Evolutionary conservation across 495 filamentous ascomycete genomes (phyloP).

Genomic region (Aspergillus haitiensis): DNA sequence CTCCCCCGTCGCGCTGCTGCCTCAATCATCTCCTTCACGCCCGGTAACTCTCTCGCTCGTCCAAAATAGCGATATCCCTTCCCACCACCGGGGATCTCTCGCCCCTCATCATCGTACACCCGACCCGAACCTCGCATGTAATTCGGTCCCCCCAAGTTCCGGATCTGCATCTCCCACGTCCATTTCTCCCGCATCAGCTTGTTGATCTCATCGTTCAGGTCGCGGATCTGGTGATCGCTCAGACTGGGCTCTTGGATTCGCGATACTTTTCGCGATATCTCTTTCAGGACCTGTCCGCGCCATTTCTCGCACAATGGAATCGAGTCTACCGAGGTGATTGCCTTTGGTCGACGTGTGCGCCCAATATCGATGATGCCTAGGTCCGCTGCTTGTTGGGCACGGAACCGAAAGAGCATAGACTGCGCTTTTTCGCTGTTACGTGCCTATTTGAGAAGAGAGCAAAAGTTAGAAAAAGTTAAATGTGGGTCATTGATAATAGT

Average conservation of each 20-base stretch:
- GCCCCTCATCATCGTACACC: constrained; percentile 87
- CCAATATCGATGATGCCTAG: constrained; percentile 92
- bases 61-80: constrained; percentile 95
- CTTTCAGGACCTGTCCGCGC: constrained; percentile 96
- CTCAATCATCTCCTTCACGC: constrained; percentile 97
- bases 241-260: constrained; percentile 89
- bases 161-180: constrained; percentile 97
- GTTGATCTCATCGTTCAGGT: constrained; percentile 99
- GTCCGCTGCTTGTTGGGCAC: constrained; percentile 94
- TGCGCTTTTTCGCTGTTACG: constrained; percentile 97
- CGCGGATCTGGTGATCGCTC: constrained; percentile 93
- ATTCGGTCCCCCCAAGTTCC: constrained; percentile 91
- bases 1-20: constrained; percentile 55
- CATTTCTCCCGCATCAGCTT: constrained; percentile 98
- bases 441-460: constrained; percentile 42
- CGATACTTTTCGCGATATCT: constrained; percentile 93
- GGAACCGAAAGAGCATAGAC: constrained; percentile 99
- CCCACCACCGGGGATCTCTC: constrained; percentile 85
- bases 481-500: too few relatives aligned
- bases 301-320: constrained; percentile 95
- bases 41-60: constrained; percentile 83
- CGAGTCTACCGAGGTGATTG: constrained; percentile 77
- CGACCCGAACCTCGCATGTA: constrained; percentile 89
- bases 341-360: constrained; percentile 85
- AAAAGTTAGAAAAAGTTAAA: constrained; percentile 12